Percentiles rank a stretch among this genome's conserved stretches.
phyloP scores from a whole-genome alignment of 345 rosid species.

The Populus simonii region DNA sequence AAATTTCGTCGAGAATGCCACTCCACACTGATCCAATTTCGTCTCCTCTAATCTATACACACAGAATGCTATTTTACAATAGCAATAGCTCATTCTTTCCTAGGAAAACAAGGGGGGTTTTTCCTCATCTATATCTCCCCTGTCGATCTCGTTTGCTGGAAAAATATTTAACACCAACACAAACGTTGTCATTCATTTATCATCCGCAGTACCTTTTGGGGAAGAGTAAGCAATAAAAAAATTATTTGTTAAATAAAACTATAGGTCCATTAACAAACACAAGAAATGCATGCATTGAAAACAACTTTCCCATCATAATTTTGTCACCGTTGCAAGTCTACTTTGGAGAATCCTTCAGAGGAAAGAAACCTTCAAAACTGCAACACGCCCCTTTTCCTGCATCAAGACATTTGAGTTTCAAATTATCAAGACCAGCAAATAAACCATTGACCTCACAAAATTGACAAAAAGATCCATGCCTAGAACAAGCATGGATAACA shows the following conservation, averaged over 20 bases:
- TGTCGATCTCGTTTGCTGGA: too few species aligned
- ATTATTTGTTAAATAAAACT: background rate
- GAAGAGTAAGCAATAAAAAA: background rate
- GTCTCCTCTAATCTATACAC: too few species aligned
- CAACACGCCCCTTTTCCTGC: background rate
- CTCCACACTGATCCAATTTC: too few species aligned
- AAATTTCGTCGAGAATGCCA: too few species aligned
- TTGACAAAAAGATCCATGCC: background rate
- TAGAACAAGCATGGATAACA: background rate
- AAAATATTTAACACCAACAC: background rate
- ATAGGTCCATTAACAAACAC: background rate
- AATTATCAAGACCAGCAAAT: too few species aligned
- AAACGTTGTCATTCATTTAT: background rate
- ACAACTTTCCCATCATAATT: background rate
- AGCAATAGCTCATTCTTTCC: too few species aligned
- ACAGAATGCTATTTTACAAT: too few species aligned
- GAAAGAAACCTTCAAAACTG: background rate
- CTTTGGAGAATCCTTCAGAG: background rate
- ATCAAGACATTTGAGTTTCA: background rate
- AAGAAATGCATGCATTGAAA: background rate
- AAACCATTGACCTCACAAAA: too few species aligned
- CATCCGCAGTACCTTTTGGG: background rate
- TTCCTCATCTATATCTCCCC: too few species aligned
- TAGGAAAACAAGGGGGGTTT: too few species aligned
- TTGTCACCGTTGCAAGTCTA: background rate